These are phyloP conservation scores for Biscutella auriculata DNA, from an alignment of 441 rosid species.

Conservation along the genomic window DNA sequence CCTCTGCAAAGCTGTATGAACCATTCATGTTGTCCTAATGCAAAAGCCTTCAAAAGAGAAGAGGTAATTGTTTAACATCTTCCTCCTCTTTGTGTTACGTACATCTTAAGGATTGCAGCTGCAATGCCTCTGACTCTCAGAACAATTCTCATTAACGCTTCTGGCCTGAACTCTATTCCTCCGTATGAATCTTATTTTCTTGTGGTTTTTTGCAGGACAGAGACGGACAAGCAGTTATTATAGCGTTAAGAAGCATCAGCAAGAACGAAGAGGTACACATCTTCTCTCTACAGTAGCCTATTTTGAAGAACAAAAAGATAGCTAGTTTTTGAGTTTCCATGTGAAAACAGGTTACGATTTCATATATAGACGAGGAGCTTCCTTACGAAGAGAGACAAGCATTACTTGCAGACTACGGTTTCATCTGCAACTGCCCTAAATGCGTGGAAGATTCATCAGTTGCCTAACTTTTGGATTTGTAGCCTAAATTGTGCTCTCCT, in stretches of 20 bases:
- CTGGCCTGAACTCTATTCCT: neutral
- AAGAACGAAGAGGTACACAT: slow-evolving; percentile 67
- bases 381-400: slow-evolving; percentile 55
- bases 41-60: slow-evolving; percentile 86
- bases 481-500: neutral
- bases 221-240: slow-evolving; percentile 74
- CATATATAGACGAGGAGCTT: slow-evolving; percentile 70
- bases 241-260: slow-evolving; percentile 43
- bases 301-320: neutral
- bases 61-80: slow-evolving; percentile 28
- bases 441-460: slow-evolving; percentile 35
- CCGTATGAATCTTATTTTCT: neutral
- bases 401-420: slow-evolving; percentile 67
- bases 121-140: neutral
- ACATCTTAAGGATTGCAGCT: neutral
- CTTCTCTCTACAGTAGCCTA: neutral
- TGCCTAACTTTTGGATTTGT: neutral
- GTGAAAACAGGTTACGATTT: slow-evolving; percentile 46
- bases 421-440: slow-evolving; percentile 52
- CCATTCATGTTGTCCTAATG: slow-evolving; percentile 78
- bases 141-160: neutral
- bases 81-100: neutral
- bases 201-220: slow-evolving; percentile 43
- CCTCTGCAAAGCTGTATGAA: slow-evolving; percentile 89
- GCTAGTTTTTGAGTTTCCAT: neutral